Conservation (phyloP, 2,329 filamentous ascomycete species). For the Zymoseptoria ardabiliae region DNA sequence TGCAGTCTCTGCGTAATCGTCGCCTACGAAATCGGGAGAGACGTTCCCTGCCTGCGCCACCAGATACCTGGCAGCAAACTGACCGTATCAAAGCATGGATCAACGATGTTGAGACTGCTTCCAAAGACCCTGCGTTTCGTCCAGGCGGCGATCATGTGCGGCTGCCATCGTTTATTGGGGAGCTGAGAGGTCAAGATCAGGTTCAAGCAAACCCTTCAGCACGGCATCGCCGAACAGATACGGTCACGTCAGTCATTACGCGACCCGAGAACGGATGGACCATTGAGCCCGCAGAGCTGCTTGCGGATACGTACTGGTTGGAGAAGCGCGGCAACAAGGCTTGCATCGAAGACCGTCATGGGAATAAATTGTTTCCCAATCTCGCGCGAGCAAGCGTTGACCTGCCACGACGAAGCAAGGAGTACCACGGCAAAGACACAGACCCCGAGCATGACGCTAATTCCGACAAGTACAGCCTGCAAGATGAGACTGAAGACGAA, state of each 20-base stretch:
- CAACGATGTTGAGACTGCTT: conserved; percentile 53
- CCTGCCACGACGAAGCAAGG: conserved; percentile 17
- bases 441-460: conserved; percentile 5
- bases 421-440: conserved; percentile 3
- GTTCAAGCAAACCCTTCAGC: conserved; percentile 8
- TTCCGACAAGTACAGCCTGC: conserved; percentile 5
- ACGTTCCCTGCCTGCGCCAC: conserved; percentile 63
- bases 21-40: conserved; percentile 76
- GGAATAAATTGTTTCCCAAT: conserved; percentile 60
- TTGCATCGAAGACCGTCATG: conserved; percentile 72
- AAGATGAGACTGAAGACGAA: conserved; percentile 13
- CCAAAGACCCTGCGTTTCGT: conserved; percentile 33
- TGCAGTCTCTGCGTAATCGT: conserved; percentile 87
- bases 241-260: conserved; percentile 51
- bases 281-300: conserved; percentile 72
- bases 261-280: conserved; percentile 79
- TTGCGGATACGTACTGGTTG: conserved; percentile 87
- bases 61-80: conserved; percentile 70
- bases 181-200: conserved; percentile 16
- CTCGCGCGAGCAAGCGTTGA: conserved; percentile 18
- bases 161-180: conserved; percentile 24
- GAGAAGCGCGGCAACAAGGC: conserved; percentile 74
- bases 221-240: conserved; percentile 32
- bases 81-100: conserved; percentile 69
- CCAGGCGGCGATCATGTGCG: conserved; percentile 26